phyloP scores from a whole-genome alignment of 495 filamentous ascomycete genomes.

The Penicillium cinerascens region DNA sequence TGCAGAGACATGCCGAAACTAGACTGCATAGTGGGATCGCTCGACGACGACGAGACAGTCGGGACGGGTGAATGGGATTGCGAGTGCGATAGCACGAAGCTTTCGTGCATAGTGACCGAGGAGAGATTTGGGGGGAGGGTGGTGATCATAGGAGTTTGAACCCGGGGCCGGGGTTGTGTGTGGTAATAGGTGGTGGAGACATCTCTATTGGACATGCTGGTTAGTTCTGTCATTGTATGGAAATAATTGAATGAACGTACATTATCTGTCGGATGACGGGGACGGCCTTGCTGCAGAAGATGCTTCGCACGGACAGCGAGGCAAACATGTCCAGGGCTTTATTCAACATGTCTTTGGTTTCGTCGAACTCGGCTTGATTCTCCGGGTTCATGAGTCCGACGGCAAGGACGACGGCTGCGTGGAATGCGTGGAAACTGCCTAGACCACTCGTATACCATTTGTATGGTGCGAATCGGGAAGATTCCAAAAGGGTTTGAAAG shows the following conservation, averaged over 20 bases:
- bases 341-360: slow-evolving; percentile 30
- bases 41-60: slow-evolving; percentile 20
- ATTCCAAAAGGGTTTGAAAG: slow-evolving; percentile 36
- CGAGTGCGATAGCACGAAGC: slow-evolving; percentile 15
- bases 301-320: slow-evolving; percentile 36
- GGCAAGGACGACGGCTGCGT: slow-evolving; percentile 35
- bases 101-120: slow-evolving; percentile 14
- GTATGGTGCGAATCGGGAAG: slow-evolving; percentile 35
- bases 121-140: slow-evolving; percentile 9
- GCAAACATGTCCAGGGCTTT: slow-evolving; percentile 37
- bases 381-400: slow-evolving; percentile 31
- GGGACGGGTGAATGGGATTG: slow-evolving; percentile 24
- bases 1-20: slow-evolving; percentile 28
- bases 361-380: slow-evolving; percentile 30
- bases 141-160: slow-evolving; percentile 13
- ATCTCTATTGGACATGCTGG: slow-evolving; percentile 17
- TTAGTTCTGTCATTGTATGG: slow-evolving; percentile 2
- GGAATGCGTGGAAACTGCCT: slow-evolving; percentile 42
- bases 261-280: slow-evolving; percentile 37
- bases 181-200: slow-evolving; percentile 22
- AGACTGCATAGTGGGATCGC: slow-evolving; percentile 22
- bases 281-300: slow-evolving; percentile 42
- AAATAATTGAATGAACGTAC: slow-evolving; percentile 12
- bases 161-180: slow-evolving; percentile 5
- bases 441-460: slow-evolving; percentile 47